A percentile compares a stretch with the other conserved stretches of the same genome.
Conservation (phyloP, 108 stramenopile genomes). For the Nitzschia sp. region DNA sequence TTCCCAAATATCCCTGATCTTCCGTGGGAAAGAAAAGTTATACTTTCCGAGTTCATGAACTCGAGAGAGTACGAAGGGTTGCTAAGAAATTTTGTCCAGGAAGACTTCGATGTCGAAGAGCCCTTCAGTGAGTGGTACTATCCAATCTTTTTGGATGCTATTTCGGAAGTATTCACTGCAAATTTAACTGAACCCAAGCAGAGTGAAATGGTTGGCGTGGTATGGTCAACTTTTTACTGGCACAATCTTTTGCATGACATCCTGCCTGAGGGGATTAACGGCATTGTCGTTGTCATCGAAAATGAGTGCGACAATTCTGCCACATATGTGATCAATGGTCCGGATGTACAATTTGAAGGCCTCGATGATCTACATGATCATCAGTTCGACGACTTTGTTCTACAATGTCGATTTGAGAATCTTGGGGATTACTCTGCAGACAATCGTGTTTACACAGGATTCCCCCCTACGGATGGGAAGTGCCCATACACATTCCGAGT, state of each 20-base stretch:
- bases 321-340: constrained; percentile 42
- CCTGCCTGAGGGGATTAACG: constrained; percentile 46
- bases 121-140: constrained; percentile 37
- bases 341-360: constrained; percentile 33
- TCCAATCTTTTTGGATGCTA: constrained; percentile 38
- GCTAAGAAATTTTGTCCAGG: constrained; percentile 25
- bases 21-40: constrained; percentile 23
- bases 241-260: constrained; percentile 29
- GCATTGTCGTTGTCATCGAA: constrained; percentile 43
- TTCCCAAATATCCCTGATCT: constrained; percentile 25
- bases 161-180: constrained; percentile 5
- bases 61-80: constrained; percentile 6
- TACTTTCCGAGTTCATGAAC: constrained; percentile 19
- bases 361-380: constrained; percentile 46
- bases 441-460: constrained; percentile 9
- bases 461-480: constrained; percentile 11
- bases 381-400: constrained; percentile 26
- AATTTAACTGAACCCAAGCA: background rate
- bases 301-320: constrained; percentile 34
- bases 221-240: constrained; percentile 44
- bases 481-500: constrained; percentile 43
- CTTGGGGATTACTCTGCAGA: background rate
- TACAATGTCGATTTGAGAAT: background rate
- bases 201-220: constrained; percentile 29
- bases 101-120: constrained; percentile 26